phyloP scores from a whole-genome alignment of 208 protist species.

The Vickermania ingenoplastis region DNA sequence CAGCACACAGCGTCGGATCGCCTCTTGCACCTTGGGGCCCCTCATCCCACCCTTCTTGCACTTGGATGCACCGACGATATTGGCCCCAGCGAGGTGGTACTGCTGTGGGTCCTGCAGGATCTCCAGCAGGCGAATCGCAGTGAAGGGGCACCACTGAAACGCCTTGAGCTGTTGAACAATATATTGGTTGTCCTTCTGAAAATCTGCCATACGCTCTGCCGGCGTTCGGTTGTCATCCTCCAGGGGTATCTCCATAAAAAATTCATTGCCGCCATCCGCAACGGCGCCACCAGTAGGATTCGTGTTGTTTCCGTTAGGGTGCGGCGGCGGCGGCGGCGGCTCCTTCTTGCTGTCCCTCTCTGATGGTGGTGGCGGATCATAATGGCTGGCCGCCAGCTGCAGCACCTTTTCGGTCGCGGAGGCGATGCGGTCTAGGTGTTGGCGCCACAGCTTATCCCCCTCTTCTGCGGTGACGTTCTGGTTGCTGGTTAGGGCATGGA shows the following conservation, averaged over 20 bases:
- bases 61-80: conserved; percentile 8
- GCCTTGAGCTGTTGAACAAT: conserved; percentile 56
- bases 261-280: background rate
- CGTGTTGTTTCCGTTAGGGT: background rate
- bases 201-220: conserved; percentile 17
- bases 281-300: background rate
- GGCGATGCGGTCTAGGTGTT: conserved; percentile 13
- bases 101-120: conserved; percentile 47
- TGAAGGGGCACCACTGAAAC: conserved; percentile 63
- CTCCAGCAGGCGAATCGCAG: conserved; percentile 56
- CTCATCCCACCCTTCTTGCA: conserved; percentile 27
- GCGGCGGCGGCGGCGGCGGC: background rate
- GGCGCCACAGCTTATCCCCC: conserved; percentile 1
- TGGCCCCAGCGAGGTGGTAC: conserved; percentile 7
- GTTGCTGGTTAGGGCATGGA: background rate
- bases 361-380: conserved; percentile 6
- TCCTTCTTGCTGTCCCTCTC: background rate
- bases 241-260: background rate
- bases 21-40: conserved; percentile 55
- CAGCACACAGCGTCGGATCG: conserved; percentile 64
- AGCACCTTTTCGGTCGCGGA: conserved; percentile 41
- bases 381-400: conserved; percentile 28
- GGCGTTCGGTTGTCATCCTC: background rate
- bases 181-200: conserved; percentile 74
- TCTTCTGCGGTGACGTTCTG: background rate